phyloP scores from a whole-genome alignment of 371 early-diverging fungal species.

The Mortierella sp. region DNA sequence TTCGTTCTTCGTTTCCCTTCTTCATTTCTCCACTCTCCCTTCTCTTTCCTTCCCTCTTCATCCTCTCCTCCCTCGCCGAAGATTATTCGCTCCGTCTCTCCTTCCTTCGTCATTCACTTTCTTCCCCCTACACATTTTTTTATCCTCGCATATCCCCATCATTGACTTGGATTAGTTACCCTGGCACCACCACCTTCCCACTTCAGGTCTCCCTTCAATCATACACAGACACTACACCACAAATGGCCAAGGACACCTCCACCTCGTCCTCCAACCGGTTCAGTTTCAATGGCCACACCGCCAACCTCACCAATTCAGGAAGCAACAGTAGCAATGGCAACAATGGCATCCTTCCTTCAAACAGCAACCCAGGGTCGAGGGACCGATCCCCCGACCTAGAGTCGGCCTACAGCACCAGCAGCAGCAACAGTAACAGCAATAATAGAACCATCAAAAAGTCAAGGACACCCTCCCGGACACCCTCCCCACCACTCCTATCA shows the following conservation, averaged over 20 bases:
- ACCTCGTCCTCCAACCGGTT: constrained; percentile 34
- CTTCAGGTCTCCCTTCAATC: too few species aligned
- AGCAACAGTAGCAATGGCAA: constrained; percentile 12
- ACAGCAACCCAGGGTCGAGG: background rate
- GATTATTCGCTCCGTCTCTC: background rate
- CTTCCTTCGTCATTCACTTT: background rate
- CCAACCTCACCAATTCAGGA: constrained; percentile 3
- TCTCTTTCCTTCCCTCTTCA: background rate
- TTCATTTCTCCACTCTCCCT: background rate
- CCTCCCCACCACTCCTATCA: constrained; percentile 7
- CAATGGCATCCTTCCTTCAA: background rate
- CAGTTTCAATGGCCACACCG: constrained; percentile 25
- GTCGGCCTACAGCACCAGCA: constrained; percentile 7
- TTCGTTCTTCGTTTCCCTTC: background rate
- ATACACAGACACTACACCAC: background rate
- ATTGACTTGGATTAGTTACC: background rate
- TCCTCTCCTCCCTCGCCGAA: background rate
- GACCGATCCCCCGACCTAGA: constrained; percentile 25
- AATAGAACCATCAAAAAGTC: constrained; percentile 19
- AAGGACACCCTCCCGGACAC: constrained; percentile 29
- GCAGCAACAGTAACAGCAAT: constrained; percentile 1
- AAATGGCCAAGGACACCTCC: constrained; percentile 26
- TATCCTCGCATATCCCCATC: background rate
- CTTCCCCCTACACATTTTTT: background rate
- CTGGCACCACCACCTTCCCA: background rate